Conservation (phyloP, 2,329 filamentous ascomycete species). For the Paecilomyces formosus region DNA sequence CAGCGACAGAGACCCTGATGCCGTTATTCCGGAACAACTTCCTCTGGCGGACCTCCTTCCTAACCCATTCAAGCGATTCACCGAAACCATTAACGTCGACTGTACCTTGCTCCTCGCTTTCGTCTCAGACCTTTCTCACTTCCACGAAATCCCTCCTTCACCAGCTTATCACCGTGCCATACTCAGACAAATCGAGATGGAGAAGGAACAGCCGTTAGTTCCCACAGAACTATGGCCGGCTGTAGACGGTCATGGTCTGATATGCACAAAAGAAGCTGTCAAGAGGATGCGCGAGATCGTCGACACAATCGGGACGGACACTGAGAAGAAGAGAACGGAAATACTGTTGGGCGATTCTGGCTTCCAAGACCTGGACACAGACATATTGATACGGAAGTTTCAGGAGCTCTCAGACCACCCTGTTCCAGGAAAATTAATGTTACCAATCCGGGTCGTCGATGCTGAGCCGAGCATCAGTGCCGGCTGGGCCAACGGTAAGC, state of each 20-base stretch:
- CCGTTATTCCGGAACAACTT: constrained; percentile 7
- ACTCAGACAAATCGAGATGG: constrained; percentile 57
- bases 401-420: constrained; percentile 46
- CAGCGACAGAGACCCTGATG: constrained; percentile 3
- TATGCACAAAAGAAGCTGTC: constrained; percentile 61
- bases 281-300: constrained; percentile 62
- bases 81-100: constrained; percentile 40
- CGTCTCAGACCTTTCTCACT: constrained; percentile 66
- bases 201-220: constrained; percentile 54
- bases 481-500: constrained; percentile 24
- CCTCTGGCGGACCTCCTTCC: constrained; percentile 30
- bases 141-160: constrained; percentile 33
- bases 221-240: constrained; percentile 56
- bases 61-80: constrained; percentile 33
- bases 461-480: constrained; percentile 35
- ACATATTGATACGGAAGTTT: constrained; percentile 27
- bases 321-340: constrained; percentile 52
- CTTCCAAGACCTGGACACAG: constrained; percentile 22
- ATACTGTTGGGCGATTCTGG: constrained; percentile 49
- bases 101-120: constrained; percentile 64
- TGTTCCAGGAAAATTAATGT: constrained; percentile 46
- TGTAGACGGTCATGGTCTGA: constrained; percentile 48
- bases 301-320: constrained; percentile 53
- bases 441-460: constrained; percentile 55
- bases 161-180: constrained; percentile 55